Base-by-base conservation (phyloP, 2,329 filamentous ascomycete genomes). In the Colletotrichum sojae region DNA sequence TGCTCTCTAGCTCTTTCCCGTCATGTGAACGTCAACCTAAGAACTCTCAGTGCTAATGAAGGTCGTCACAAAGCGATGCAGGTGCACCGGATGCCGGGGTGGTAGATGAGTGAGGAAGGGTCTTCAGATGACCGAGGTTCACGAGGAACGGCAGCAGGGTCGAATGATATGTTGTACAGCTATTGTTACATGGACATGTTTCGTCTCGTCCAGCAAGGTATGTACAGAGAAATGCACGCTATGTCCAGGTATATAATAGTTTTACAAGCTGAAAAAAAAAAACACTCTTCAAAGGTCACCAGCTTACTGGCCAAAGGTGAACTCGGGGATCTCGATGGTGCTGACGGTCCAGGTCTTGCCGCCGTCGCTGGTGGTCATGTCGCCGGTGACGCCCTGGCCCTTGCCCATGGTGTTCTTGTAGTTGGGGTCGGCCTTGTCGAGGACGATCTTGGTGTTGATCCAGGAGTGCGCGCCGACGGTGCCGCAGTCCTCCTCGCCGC, bases 401-500 rank as follows among this genome's bases (percentile, higher is more conserved):
- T 67, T 67, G 59, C 64, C 64, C 43, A 63, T 51, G 53, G 64
- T 67, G 64, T 31, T 27, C 48, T 55, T 67, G 64, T 67, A 67
- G 64, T 63, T 57, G 58, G 64, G 45, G 16, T 67, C 64, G 36
- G 59, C 51, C 64, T 67, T 67, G 53, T 67, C 64, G 36, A 67
- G 64, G 39, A 67, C 48, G 59, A 67, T 67, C 52, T 67, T 63
- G 16, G 64, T 67, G 64, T 67, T 67, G 64, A 67, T 67, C 64
- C 64, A 67, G 45, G 64, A 67, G 59, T 67, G 64, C 48, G 64
- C 64, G 48, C 64, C 64, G 1, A 76, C 62, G 2, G 71, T 75
- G 72, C 93, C 93, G 84, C 93, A 95, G 83, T 92, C 91, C 80
- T 95, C 91, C 78, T 90, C 91, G 63, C 90, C 93, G 78, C 89